Conservation (phyloP, 1,139 yeast species). For the Candida pseudoviswanathii region DNA sequence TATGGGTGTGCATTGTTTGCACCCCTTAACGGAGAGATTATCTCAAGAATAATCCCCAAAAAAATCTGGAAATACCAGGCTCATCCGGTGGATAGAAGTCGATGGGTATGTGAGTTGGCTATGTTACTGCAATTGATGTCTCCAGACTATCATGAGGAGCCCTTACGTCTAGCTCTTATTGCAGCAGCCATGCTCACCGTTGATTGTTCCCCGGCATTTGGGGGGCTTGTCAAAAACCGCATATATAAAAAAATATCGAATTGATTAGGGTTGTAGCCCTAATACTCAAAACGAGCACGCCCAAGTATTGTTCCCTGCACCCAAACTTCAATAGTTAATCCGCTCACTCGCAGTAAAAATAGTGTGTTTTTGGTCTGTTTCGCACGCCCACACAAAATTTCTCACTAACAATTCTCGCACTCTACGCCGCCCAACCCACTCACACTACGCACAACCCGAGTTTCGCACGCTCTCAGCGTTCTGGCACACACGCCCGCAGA, state of each 20-base stretch:
- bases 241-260: background rate
- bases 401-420: background rate
- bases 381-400: background rate
- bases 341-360: background rate
- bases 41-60: too few relatives aligned
- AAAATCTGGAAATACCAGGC: too few relatives aligned
- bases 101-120: too few relatives aligned
- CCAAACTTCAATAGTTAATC: slow-evolving; percentile 8
- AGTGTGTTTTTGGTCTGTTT: background rate
- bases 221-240: background rate
- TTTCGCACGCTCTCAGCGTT: background rate
- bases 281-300: background rate
- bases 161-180: too few relatives aligned
- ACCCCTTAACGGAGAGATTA: too few relatives aligned
- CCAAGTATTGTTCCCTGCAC: background rate
- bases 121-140: too few relatives aligned
- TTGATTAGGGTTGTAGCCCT: slow-evolving; percentile 1
- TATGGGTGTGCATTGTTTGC: too few relatives aligned
- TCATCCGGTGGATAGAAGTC: too few relatives aligned
- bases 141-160: too few relatives aligned
- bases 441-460: slow-evolving; percentile 3
- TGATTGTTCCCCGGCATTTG: too few relatives aligned
- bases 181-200: too few relatives aligned
- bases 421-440: background rate
- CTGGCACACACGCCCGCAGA: background rate